Evolutionary conservation across 192 early-diverging fungal species (phyloP).

Genomic region (Linnemannia elongata): DNA sequence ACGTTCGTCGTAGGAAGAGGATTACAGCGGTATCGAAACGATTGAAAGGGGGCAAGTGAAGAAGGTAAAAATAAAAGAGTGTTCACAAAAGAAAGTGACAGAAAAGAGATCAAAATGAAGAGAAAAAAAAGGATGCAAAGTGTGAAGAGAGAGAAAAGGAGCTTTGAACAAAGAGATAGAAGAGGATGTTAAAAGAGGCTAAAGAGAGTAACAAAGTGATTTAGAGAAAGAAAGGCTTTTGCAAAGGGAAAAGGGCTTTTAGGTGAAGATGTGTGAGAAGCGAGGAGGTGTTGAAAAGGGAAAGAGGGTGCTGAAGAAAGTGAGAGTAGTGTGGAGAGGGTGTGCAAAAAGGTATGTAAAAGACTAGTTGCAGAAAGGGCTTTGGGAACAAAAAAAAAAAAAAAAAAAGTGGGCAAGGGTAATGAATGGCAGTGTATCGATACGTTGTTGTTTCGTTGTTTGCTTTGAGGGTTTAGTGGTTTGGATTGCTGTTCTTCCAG

Average conservation of each 20-base stretch:
- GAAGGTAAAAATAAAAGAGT: not conserved
- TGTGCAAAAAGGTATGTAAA: slow-evolving; percentile 13
- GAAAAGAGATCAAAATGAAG: slow-evolving; percentile 3
- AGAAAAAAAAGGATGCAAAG: not conserved
- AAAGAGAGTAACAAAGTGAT: slow-evolving; percentile 1
- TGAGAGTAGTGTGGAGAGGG: slow-evolving; percentile 5
- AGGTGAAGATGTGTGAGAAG: not conserved
- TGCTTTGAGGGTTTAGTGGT: slow-evolving; percentile 17
- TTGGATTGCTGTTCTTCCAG: slow-evolving; percentile 58
- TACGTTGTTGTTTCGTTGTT: slow-evolving; percentile 54
- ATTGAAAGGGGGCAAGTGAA: not conserved
- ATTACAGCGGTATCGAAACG: not conserved
- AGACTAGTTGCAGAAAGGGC: slow-evolving; percentile 28
- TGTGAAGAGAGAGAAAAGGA: not conserved
- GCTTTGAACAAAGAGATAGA: not conserved
- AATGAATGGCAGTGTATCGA: slow-evolving; percentile 6
- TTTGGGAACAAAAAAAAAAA: slow-evolving; percentile 27
- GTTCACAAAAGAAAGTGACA: not conserved
- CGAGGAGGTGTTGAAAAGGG: not conserved
- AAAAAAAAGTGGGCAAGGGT: slow-evolving; percentile 10
- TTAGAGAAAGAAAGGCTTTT: not conserved
- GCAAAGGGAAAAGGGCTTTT: not conserved
- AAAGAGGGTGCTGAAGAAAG: slow-evolving; percentile 7
- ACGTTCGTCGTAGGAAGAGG: slow-evolving; percentile 33
- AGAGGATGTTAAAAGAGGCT: not conserved